These are phyloP conservation scores for Claviceps pazoutovae DNA, from an alignment of 2,329 filamentous ascomycete genomes.

Conservation along the genomic window DNA sequence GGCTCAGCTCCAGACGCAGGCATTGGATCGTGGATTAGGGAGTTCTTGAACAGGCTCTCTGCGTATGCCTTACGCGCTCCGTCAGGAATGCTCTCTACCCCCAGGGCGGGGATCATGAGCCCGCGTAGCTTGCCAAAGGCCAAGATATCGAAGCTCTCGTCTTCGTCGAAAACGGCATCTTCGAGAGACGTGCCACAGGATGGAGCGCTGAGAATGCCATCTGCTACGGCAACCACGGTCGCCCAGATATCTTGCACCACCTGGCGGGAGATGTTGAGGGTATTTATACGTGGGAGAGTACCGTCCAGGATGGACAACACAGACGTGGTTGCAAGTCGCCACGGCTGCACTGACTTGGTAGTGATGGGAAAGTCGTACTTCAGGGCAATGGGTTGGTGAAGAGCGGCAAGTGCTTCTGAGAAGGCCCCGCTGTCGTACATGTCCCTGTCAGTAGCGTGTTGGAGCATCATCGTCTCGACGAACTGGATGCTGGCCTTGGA, in stretches of 20 bases:
- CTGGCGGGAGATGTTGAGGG: constrained; percentile 28
- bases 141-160: constrained; percentile 70
- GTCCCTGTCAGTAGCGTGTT: constrained; percentile 46
- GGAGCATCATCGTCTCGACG: constrained; percentile 44
- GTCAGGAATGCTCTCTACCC: constrained; percentile 50
- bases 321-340: constrained; percentile 66
- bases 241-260: constrained; percentile 53
- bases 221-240: constrained; percentile 47
- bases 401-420: constrained; percentile 46
- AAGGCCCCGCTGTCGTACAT: constrained; percentile 60
- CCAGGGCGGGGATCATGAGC: constrained; percentile 62
- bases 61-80: constrained; percentile 55
- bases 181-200: constrained; percentile 33
- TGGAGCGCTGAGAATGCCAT: constrained; percentile 56
- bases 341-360: constrained; percentile 58
- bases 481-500: constrained; percentile 69
- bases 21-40: constrained; percentile 59
- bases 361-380: constrained; percentile 69
- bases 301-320: constrained; percentile 53
- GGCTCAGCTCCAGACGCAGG: constrained; percentile 32
- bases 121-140: constrained; percentile 56
- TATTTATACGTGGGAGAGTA: constrained; percentile 46
- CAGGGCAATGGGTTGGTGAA: constrained; percentile 55
- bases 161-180: constrained; percentile 39
- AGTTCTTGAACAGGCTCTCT: constrained; percentile 65